Evolutionary conservation across 495 filamentous ascomycete species (phyloP).

Genomic region (Evansstolkia leycettana): DNA sequence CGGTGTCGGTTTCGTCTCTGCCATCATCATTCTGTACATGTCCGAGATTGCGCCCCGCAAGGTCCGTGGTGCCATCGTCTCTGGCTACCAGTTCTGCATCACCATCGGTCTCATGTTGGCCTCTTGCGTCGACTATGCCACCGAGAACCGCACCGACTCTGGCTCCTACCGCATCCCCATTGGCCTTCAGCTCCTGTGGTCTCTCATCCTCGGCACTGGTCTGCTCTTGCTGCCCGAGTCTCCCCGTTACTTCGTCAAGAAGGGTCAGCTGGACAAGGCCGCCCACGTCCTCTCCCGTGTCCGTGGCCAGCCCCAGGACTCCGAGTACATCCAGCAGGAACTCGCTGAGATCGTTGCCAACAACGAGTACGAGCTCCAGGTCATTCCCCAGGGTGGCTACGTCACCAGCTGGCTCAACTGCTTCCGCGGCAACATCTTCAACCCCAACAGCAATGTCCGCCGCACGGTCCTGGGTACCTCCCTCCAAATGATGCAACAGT

Average conservation of each 20-base stretch:
- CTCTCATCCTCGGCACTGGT: slow-evolving; percentile 40
- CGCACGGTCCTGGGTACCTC: slow-evolving; percentile 65
- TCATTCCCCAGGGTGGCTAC: slow-evolving; percentile 47
- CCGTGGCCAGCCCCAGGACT: slow-evolving; percentile 38
- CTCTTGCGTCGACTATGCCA: slow-evolving; percentile 18
- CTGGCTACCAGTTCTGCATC: slow-evolving; percentile 15
- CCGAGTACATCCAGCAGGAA: slow-evolving; percentile 53
- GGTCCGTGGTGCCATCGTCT: slow-evolving; percentile 18
- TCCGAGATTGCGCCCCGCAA: slow-evolving; percentile 38
- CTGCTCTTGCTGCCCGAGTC: slow-evolving; percentile 44
- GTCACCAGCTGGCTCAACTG: slow-evolving; percentile 50
- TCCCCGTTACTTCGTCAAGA: slow-evolving; percentile 38
- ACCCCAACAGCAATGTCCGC: slow-evolving; percentile 51
- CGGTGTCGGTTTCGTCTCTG: slow-evolving; percentile 64
- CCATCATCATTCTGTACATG: slow-evolving; percentile 67
- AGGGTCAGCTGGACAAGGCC: slow-evolving; percentile 13
- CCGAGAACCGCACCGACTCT: slow-evolving; percentile 19
- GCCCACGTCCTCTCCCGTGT: slow-evolving; percentile 28
- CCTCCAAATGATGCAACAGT: slow-evolving; percentile 74
- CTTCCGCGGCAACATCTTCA: slow-evolving; percentile 53
- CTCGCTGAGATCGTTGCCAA: slow-evolving; percentile 67
- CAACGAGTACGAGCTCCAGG: slow-evolving; percentile 54
- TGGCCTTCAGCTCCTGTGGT: slow-evolving; percentile 43
- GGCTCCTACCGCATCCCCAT: slow-evolving; percentile 18
- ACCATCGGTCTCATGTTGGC: slow-evolving; percentile 17